These are phyloP conservation scores for Tuber umbilicatum DNA, from an alignment of 495 filamentous ascomycete genomes.

Conservation along the genomic window DNA sequence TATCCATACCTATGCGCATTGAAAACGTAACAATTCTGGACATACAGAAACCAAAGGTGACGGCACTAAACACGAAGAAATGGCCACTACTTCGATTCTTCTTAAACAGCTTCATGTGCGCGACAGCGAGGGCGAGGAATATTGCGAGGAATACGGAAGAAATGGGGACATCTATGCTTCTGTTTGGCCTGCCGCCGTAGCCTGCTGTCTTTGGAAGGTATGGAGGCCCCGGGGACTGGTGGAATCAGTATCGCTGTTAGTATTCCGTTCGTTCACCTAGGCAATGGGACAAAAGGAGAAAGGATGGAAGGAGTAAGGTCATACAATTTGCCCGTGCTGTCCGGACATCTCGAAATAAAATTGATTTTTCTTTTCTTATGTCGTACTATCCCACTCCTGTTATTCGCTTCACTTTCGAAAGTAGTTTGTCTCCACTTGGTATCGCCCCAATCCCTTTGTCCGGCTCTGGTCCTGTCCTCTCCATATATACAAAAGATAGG, in stretches of 20 bases:
- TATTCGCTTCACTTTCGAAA: background rate
- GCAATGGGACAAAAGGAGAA: background rate
- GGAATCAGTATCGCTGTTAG: background rate
- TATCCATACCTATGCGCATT: conserved; percentile 52
- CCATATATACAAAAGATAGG: background rate
- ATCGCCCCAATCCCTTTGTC: background rate
- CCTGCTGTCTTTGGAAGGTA: conserved; percentile 43
- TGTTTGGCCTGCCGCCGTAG: conserved; percentile 56
- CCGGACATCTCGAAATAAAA: background rate
- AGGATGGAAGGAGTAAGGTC: background rate
- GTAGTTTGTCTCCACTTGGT: background rate
- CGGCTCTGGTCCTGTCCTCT: background rate
- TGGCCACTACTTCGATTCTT: conserved; percentile 53
- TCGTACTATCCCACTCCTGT: background rate
- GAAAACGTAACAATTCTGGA: conserved; percentile 58
- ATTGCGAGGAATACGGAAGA: conserved; percentile 58
- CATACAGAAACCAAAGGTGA: conserved; percentile 74
- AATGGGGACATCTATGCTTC: conserved; percentile 57
- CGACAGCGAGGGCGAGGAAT: conserved; percentile 54
- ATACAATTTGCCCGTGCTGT: background rate
- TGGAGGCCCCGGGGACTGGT: conserved; percentile 10
- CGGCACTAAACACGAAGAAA: conserved; percentile 64
- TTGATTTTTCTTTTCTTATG: background rate
- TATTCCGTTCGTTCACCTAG: background rate
- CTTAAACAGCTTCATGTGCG: conserved; percentile 62